These are phyloP conservation scores for Parathielavia appendiculata DNA, from an alignment of 495 filamentous ascomycete species.

Conservation along the genomic window DNA sequence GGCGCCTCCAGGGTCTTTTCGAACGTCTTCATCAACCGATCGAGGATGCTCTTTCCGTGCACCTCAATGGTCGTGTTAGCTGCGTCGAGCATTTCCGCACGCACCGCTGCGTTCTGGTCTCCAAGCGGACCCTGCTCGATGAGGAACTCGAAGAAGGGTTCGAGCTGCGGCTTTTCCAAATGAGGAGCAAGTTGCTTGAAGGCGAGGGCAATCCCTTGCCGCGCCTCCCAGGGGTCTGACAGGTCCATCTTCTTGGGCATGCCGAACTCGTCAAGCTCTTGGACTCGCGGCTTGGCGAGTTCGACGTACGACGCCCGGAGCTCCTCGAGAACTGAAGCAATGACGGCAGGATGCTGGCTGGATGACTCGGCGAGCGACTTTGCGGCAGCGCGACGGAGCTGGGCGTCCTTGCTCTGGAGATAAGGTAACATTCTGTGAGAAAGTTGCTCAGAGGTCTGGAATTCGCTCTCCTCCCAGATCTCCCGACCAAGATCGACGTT, in stretches of 20 bases:
- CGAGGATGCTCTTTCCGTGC: slow-evolving; percentile 73
- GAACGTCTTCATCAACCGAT: slow-evolving; percentile 86
- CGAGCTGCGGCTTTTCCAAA: slow-evolving; percentile 63
- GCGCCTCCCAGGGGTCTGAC: slow-evolving; percentile 80
- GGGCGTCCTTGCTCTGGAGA: slow-evolving; percentile 67
- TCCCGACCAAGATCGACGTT: slow-evolving; percentile 75
- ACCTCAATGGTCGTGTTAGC: slow-evolving; percentile 73
- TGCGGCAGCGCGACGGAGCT: slow-evolving; percentile 78
- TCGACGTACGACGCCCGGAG: slow-evolving; percentile 67
- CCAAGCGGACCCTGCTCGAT: slow-evolving; percentile 79
- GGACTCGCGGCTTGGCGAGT: slow-evolving; percentile 71
- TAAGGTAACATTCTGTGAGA: slow-evolving; percentile 69
- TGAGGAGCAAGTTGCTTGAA: slow-evolving; percentile 70
- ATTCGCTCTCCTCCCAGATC: slow-evolving; percentile 91
- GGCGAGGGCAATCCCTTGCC: slow-evolving; percentile 81
- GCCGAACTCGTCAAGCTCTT: slow-evolving; percentile 83
- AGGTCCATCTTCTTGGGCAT: slow-evolving; percentile 83
- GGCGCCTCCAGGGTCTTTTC: slow-evolving; percentile 77
- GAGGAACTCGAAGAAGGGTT: slow-evolving; percentile 74
- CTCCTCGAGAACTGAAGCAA: slow-evolving; percentile 50
- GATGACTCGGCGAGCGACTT: slow-evolving; percentile 72
- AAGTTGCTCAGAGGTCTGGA: slow-evolving; percentile 59
- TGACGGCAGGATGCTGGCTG: slow-evolving; percentile 44
- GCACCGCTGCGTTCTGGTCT: slow-evolving; percentile 69
- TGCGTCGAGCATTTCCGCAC: slow-evolving; percentile 89